Conservation (phyloP, 768 basidiomycete genomes). For the Mycena pura region DNA sequence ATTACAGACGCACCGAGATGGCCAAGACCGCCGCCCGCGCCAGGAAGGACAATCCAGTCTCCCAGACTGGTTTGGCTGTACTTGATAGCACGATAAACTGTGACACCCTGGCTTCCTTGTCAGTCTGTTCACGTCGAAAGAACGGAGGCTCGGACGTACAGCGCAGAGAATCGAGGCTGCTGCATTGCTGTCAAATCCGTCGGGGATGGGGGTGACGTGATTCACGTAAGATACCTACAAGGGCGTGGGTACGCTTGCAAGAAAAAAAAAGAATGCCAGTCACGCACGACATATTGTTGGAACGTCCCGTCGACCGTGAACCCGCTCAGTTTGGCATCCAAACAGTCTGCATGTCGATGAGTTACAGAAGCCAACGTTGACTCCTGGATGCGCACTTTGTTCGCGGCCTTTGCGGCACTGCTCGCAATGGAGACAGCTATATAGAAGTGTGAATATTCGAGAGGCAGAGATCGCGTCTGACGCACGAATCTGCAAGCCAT, state of each 20-base stretch:
- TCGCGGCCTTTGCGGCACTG: slow-evolving; percentile 77
- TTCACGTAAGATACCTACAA: slow-evolving; percentile 67
- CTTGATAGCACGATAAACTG: slow-evolving; percentile 87
- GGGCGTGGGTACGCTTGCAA: no score
- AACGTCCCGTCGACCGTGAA: slow-evolving; percentile 83
- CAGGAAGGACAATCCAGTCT: slow-evolving; percentile 78
- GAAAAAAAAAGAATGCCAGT: slow-evolving; percentile 19
- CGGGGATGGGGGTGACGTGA: slow-evolving; percentile 82
- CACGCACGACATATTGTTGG: slow-evolving; percentile 67
- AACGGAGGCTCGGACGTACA: slow-evolving; percentile 44
- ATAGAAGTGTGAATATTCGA: neutral
- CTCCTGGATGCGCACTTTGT: slow-evolving; percentile 54
- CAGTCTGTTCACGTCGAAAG: neutral
- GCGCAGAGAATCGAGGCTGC: slow-evolving; percentile 85
- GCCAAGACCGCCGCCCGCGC: slow-evolving; percentile 83
- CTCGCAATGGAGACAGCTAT: slow-evolving; percentile 72
- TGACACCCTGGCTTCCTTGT: slow-evolving; percentile 61
- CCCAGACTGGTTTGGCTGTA: slow-evolving; percentile 66
- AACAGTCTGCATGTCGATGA: slow-evolving; percentile 54
- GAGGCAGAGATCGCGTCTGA: slow-evolving; percentile 10
- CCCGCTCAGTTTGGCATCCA: slow-evolving; percentile 64
- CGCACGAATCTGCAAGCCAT: slow-evolving; percentile 68
- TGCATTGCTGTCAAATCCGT: slow-evolving; percentile 62
- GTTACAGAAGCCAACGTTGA: neutral
- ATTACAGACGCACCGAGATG: slow-evolving; percentile 51